These are phyloP conservation scores for Onygenales sp. DNA, from an alignment of 2,329 filamentous ascomycete species.

Conservation along the genomic window DNA sequence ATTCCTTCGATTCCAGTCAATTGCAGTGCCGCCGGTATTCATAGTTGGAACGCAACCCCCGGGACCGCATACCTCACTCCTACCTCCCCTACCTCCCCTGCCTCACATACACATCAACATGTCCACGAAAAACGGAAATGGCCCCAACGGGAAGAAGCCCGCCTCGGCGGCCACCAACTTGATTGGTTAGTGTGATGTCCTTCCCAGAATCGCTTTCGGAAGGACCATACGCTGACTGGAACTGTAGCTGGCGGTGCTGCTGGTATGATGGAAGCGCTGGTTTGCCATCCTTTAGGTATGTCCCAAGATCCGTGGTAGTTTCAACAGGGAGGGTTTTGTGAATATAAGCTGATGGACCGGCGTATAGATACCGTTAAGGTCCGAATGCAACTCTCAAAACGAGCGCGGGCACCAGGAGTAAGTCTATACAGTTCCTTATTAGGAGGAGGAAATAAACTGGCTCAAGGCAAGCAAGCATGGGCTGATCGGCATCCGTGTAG, in stretches of 20 bases:
- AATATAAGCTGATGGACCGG: constrained; percentile 13
- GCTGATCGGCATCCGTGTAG: constrained; percentile 22
- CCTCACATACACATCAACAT: constrained; percentile 26
- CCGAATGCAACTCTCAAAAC: constrained; percentile 92
- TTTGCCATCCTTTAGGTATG: constrained; percentile 83
- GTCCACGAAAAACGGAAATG: constrained; percentile 47
- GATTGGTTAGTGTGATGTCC: constrained; percentile 54
- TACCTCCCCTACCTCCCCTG: background rate
- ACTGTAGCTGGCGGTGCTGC: constrained; percentile 78
- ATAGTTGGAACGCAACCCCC: too few species aligned
- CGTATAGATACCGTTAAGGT: constrained; percentile 87
- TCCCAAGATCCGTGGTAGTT: constrained; percentile 4
- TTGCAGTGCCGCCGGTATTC: too few species aligned
- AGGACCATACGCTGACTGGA: constrained; percentile 11
- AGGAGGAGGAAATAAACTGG: background rate
- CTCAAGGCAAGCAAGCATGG: too few species aligned
- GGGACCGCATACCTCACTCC: background rate
- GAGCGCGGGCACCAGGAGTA: constrained; percentile 71
- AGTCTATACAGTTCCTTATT: constrained; percentile 21
- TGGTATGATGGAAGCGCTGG: constrained; percentile 98
- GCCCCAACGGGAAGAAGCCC: constrained; percentile 55
- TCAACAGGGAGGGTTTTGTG: background rate
- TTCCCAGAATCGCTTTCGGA: constrained; percentile 13
- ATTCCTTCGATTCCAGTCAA: too few species aligned
- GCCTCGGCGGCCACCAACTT: constrained; percentile 82